A percentile compares a stretch with the other conserved stretches of the same genome.
Conservation (phyloP, 805 yeast species). For the Myxozyma vanderwaltii region DNA sequence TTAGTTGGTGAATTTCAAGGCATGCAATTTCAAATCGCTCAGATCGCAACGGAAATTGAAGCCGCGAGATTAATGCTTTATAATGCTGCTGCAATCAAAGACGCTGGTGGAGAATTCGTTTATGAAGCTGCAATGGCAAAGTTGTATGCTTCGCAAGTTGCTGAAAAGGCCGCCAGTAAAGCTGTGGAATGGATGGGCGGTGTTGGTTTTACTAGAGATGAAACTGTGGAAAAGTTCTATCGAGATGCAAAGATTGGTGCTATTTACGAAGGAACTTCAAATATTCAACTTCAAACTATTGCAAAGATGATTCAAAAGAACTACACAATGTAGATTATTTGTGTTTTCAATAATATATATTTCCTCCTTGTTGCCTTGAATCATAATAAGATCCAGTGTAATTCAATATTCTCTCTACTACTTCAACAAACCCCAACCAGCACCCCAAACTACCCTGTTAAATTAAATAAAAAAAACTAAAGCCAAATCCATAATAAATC, state of each 20-base stretch:
- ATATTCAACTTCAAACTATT: slow-evolving; percentile 49
- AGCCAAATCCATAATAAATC: background rate
- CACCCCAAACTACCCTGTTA: background rate
- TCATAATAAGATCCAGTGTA: too few relatives aligned
- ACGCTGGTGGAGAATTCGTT: slow-evolving; percentile 45
- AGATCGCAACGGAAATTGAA: slow-evolving; percentile 49
- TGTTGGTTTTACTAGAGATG: slow-evolving; percentile 51
- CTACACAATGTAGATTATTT: slow-evolving; percentile 1
- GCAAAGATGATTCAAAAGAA: slow-evolving; percentile 47
- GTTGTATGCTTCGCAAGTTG: slow-evolving; percentile 47
- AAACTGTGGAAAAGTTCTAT: slow-evolving; percentile 47
- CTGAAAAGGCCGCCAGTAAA: slow-evolving; percentile 45
- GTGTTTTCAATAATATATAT: too few relatives aligned
- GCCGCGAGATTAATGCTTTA: slow-evolving; percentile 48
- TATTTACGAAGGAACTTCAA: slow-evolving; percentile 50
- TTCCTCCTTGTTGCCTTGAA: too few relatives aligned
- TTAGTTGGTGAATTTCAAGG: slow-evolving; percentile 50
- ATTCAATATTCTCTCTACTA: background rate
- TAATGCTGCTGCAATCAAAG: slow-evolving; percentile 52
- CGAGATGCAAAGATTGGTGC: slow-evolving; percentile 51
- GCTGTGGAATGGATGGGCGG: slow-evolving; percentile 55
- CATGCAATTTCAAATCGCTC: slow-evolving; percentile 51
- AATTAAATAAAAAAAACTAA: background rate
- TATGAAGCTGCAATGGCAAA: slow-evolving; percentile 53
- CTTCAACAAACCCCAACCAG: background rate